A percentile compares a stretch with the other conserved stretches of the same genome.
Evolutionary conservation across 83 land plant species (phyloP).

Genomic region (Larix sibirica): DNA sequence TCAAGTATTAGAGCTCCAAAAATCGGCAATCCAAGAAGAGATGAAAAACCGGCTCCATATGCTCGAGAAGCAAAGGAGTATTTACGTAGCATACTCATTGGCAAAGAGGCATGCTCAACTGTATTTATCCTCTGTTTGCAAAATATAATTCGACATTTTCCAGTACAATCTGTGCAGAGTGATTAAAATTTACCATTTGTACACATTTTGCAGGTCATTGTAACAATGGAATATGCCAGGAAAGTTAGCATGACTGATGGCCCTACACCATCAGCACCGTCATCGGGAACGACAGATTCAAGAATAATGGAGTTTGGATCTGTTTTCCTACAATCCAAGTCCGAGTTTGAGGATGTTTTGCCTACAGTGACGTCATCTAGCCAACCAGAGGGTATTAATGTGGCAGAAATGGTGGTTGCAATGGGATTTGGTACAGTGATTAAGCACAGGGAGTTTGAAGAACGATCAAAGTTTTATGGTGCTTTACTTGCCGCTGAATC

Average conservation of each 20-base stretch:
- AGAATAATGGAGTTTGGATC: slow-evolving; percentile 97
- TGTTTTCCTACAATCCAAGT: slow-evolving; percentile 73
- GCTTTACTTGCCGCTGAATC: slow-evolving; percentile 85
- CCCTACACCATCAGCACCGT: slow-evolving; percentile 29
- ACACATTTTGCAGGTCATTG: slow-evolving; percentile 67
- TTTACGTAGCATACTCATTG: slow-evolving; percentile 79
- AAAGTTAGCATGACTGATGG: slow-evolving; percentile 73
- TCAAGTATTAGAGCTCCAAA: slow-evolving; percentile 93
- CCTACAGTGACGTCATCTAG: slow-evolving; percentile 43
- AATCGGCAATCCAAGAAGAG: slow-evolving; percentile 77
- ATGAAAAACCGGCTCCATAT: slow-evolving; percentile 81
- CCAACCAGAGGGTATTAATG: slow-evolving; percentile 78
- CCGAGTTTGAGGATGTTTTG: slow-evolving; percentile 45
- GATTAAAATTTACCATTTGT: background rate
- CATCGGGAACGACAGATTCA: slow-evolving; percentile 54
- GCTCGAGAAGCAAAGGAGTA: slow-evolving; percentile 95
- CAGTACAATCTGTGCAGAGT: background rate
- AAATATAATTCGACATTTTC: too few relatives aligned
- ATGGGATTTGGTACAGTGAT: slow-evolving; percentile 91
- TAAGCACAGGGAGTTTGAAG: slow-evolving; percentile 94
- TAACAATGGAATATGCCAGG: slow-evolving; percentile 96
- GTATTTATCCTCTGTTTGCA: background rate
- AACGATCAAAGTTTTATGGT: slow-evolving; percentile 92
- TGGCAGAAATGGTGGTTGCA: slow-evolving; percentile 80
- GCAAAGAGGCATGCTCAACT: slow-evolving; percentile 60